Conservation (phyloP, 768 basidiomycete genomes). For the Mycena chlorophos region DNA sequence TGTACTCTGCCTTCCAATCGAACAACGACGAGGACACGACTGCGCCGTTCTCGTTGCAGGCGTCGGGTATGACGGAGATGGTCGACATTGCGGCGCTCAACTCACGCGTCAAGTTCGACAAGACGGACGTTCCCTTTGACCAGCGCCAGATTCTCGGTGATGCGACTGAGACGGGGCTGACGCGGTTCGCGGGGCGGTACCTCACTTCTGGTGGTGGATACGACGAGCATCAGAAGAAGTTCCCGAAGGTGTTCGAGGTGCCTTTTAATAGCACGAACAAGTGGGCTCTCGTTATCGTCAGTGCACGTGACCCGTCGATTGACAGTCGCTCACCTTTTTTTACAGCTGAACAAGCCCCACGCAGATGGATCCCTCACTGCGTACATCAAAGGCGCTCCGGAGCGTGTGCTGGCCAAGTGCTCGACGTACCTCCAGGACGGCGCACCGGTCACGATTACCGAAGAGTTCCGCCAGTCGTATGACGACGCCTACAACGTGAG, state of each 20-base stretch:
- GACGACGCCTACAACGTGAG: conserved; percentile 64
- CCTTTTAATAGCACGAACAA: conserved; percentile 76
- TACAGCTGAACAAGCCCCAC: conserved; percentile 58
- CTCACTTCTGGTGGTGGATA: conserved; percentile 51
- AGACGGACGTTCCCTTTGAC: conserved; percentile 59
- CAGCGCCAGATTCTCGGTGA: conserved; percentile 65
- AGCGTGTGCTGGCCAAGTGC: conserved; percentile 67
- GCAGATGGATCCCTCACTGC: conserved; percentile 47
- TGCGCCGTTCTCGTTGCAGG: conserved; percentile 47
- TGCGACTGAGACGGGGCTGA: conserved; percentile 74
- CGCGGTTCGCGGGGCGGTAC: conserved; percentile 62
- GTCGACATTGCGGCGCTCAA: conserved; percentile 66
- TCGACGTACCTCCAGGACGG: conserved; percentile 60
- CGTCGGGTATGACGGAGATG: conserved; percentile 64
- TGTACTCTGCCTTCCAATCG: conserved; percentile 70
- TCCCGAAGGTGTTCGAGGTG: conserved; percentile 68
- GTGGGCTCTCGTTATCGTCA: conserved; percentile 69
- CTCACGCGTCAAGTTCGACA: conserved; percentile 71
- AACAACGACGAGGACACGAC: conserved; percentile 66
- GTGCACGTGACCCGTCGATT: conserved; percentile 21
- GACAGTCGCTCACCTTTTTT: not conserved
- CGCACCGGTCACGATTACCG: conserved; percentile 46
- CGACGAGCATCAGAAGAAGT: conserved; percentile 49
- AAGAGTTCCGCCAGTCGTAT: conserved; percentile 53
- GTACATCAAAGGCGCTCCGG: conserved; percentile 71